A percentile compares a stretch with the other conserved stretches of the same genome.
Conservation (phyloP, 805 yeast genomes). For the Scheffersomyces ergatensis region DNA sequence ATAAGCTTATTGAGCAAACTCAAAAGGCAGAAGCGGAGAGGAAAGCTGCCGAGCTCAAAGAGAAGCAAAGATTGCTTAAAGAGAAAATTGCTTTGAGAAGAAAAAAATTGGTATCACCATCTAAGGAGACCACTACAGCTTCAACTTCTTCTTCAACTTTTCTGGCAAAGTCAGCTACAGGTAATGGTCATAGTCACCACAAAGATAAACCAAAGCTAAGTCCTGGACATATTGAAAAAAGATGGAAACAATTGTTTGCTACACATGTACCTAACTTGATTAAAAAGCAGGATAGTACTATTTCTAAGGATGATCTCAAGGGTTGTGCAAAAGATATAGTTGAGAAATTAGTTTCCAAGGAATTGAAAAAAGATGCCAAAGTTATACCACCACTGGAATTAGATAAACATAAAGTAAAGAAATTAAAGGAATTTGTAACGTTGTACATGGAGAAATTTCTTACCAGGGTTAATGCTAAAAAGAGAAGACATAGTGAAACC, state of each 20-base stretch:
- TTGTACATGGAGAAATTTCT: constrained; percentile 67
- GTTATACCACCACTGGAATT: constrained; percentile 53
- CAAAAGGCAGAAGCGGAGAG: constrained; percentile 13
- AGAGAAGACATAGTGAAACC: constrained; percentile 10
- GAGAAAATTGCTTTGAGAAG: constrained; percentile 1
- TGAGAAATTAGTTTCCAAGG: constrained; percentile 65
- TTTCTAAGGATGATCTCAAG: constrained; percentile 74
- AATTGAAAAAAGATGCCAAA: constrained; percentile 46
- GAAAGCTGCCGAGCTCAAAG: constrained; percentile 2
- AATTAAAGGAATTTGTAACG: constrained; percentile 63
- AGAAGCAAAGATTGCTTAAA: constrained; percentile 2
- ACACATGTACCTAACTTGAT: constrained; percentile 75
- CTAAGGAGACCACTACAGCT: background rate
- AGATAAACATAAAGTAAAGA: constrained; percentile 61
- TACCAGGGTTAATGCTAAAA: constrained; percentile 44
- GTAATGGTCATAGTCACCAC: background rate
- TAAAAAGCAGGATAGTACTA: constrained; percentile 58
- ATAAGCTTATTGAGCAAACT: constrained; percentile 33
- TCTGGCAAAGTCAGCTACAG: constrained; percentile 1
- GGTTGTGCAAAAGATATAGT: constrained; percentile 79
- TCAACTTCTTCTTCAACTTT: constrained; percentile 4
- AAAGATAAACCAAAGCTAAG: background rate
- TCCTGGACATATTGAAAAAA: constrained; percentile 13
- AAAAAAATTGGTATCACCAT: constrained; percentile 1
- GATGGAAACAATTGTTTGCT: constrained; percentile 60